Conservation (phyloP, 352 stramenopile species). For the Peronosclerospora sorghi region DNA sequence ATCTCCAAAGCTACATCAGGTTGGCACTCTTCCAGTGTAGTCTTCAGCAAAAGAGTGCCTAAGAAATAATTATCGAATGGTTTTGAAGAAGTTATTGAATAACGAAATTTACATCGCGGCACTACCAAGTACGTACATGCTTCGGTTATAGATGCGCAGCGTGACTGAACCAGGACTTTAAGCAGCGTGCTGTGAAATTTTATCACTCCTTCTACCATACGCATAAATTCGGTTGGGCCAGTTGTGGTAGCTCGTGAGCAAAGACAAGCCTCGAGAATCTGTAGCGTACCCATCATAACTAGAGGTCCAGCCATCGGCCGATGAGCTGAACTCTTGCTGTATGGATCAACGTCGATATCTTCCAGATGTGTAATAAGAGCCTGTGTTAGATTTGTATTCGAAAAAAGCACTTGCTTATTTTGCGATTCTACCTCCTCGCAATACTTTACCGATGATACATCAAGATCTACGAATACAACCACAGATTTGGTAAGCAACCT, state of each 20-base stretch:
- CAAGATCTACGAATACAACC: conserved; percentile 25
- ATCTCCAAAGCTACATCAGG: conserved; percentile 73
- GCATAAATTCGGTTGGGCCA: conserved; percentile 44
- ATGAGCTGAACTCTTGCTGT: conserved; percentile 4
- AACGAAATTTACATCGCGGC: neutral
- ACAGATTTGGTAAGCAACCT: neutral
- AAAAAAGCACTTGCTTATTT: conserved; percentile 69
- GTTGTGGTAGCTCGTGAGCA: conserved; percentile 86
- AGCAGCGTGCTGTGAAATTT: conserved; percentile 78
- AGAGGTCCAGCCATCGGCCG: conserved; percentile 37
- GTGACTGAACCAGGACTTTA: conserved; percentile 83
- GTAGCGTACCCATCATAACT: conserved; percentile 85
- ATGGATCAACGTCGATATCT: conserved; percentile 38
- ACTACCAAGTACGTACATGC: conserved; percentile 39
- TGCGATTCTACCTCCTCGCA: conserved; percentile 61
- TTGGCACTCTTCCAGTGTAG: conserved; percentile 83
- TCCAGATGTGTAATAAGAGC: conserved; percentile 54
- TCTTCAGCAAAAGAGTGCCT: conserved; percentile 86
- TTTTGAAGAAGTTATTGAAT: neutral
- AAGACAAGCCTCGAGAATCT: conserved; percentile 86
- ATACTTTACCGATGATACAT: conserved; percentile 37
- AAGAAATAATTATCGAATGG: conserved; percentile 5
- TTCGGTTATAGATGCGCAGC: conserved; percentile 78
- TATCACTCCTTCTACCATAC: conserved; percentile 46
- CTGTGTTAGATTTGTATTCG: conserved; percentile 55